Evolutionary conservation across 2,329 filamentous ascomycete genomes (phyloP).

Genomic region (Nemania bipapillata): DNA sequence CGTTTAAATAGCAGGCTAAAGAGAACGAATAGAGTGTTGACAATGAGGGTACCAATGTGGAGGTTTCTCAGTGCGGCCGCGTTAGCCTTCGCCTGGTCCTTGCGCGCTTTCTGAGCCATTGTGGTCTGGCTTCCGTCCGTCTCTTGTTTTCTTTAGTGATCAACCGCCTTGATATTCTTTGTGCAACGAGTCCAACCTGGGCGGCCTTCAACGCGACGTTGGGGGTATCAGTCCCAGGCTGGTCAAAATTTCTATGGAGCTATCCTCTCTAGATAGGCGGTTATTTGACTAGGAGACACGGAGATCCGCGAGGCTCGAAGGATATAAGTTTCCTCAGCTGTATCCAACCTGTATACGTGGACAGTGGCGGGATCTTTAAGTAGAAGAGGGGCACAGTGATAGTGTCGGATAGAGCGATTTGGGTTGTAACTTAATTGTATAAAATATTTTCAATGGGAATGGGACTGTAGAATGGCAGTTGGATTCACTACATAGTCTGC

Average conservation of each 20-base stretch:
- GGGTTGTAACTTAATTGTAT: background rate
- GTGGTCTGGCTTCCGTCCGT: conserved; percentile 16
- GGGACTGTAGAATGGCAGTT: background rate
- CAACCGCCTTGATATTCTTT: background rate
- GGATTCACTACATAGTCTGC: background rate
- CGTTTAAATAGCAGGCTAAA: conserved; percentile 73
- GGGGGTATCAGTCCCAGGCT: background rate
- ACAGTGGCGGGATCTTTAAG: background rate
- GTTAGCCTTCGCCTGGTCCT: conserved; percentile 80
- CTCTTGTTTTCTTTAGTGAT: background rate
- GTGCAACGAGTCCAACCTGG: background rate
- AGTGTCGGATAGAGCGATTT: too few relatives aligned
- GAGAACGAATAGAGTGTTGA: conserved; percentile 80
- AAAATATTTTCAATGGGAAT: background rate
- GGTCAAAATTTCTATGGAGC: background rate
- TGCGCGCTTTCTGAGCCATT: conserved; percentile 73
- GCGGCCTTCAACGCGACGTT: background rate
- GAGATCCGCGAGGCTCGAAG: background rate
- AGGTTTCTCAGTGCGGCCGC: conserved; percentile 79
- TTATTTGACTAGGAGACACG: background rate
- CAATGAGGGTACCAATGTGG: conserved; percentile 76
- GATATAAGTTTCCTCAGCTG: background rate
- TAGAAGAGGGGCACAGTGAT: background rate
- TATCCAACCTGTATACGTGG: background rate
- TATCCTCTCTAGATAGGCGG: background rate